These are phyloP conservation scores for Debaryomyces sp. DNA, from an alignment of 1,139 yeast genomes.

Conservation along the genomic window DNA sequence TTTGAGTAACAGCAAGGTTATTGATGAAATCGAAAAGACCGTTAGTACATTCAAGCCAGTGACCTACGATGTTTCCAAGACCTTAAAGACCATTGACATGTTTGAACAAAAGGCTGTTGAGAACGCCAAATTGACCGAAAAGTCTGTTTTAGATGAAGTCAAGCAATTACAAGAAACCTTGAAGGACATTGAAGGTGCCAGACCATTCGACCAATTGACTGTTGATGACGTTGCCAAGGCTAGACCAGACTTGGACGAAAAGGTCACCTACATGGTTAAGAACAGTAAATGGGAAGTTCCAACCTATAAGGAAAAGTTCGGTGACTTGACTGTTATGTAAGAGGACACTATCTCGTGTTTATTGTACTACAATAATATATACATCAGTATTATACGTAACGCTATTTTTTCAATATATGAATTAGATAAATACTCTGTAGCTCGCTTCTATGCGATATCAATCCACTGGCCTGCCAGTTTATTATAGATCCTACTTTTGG, in stretches of 20 bases:
- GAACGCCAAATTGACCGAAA: slow-evolving; percentile 93
- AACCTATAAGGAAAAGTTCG: slow-evolving; percentile 97
- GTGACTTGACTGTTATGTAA: slow-evolving; percentile 93
- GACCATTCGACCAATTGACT: slow-evolving; percentile 97
- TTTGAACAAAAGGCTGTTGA: slow-evolving; percentile 95
- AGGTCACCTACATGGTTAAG: slow-evolving; percentile 93
- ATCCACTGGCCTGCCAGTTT: slow-evolving; percentile 9
- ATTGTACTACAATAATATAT: background rate
- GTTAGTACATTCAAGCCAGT: slow-evolving; percentile 78
- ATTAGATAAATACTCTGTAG: slow-evolving; percentile 1
- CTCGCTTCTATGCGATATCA: background rate
- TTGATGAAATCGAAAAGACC: slow-evolving; percentile 80
- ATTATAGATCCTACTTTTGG: slow-evolving; percentile 3
- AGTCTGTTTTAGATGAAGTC: slow-evolving; percentile 84
- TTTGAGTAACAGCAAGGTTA: slow-evolving; percentile 79
- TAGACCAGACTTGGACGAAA: slow-evolving; percentile 95
- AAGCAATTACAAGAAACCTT: slow-evolving; percentile 84
- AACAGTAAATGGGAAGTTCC: slow-evolving; percentile 99
- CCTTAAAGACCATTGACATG: slow-evolving; percentile 87
- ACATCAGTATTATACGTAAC: slow-evolving; percentile 1
- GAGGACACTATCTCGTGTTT: background rate
- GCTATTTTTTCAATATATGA: slow-evolving; percentile 2
- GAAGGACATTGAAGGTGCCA: slow-evolving; percentile 91
- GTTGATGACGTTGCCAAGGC: slow-evolving; percentile 94
- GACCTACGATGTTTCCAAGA: slow-evolving; percentile 84